phyloP scores from a whole-genome alignment of 1,284 basidiomycete species.

The Stygiomarasmius scandens region DNA sequence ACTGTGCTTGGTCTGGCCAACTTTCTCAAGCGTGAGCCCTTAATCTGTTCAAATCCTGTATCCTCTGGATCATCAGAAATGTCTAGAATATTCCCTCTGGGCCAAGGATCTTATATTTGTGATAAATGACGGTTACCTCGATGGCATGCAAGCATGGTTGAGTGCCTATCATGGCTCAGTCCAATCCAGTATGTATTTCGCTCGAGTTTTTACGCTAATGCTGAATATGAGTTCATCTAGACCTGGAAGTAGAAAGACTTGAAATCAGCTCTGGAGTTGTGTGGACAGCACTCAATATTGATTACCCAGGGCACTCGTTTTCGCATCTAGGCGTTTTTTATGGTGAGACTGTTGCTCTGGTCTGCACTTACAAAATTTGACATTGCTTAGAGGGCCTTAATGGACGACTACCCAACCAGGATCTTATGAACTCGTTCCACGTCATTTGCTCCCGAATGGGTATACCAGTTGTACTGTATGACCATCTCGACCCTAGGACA shows the following conservation, averaged over 20 bases:
- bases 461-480: constrained; percentile 78
- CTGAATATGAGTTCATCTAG: constrained; percentile 37
- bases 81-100: constrained; percentile 85
- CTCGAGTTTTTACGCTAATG: neutral
- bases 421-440: constrained; percentile 85
- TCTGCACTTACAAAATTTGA: too few species aligned
- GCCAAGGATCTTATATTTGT: constrained; percentile 94
- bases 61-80: neutral
- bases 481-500: constrained; percentile 63
- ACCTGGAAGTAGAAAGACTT: constrained; percentile 67
- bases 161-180: constrained; percentile 76
- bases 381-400: constrained; percentile 82
- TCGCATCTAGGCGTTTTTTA: constrained; percentile 91
- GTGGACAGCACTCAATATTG: constrained; percentile 94
- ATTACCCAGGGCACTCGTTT: constrained; percentile 97
- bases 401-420: constrained; percentile 94
- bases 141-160: constrained; percentile 94
- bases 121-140: constrained; percentile 85
- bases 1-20: constrained; percentile 81
- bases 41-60: too few species aligned
- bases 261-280: constrained; percentile 76
- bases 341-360: too few species aligned
- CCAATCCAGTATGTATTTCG: constrained; percentile 59
- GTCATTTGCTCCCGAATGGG: constrained; percentile 75
- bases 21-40: constrained; percentile 75